Base-by-base conservation (phyloP, 1,284 basidiomycete species). In the Chondrostereum purpureum region DNA sequence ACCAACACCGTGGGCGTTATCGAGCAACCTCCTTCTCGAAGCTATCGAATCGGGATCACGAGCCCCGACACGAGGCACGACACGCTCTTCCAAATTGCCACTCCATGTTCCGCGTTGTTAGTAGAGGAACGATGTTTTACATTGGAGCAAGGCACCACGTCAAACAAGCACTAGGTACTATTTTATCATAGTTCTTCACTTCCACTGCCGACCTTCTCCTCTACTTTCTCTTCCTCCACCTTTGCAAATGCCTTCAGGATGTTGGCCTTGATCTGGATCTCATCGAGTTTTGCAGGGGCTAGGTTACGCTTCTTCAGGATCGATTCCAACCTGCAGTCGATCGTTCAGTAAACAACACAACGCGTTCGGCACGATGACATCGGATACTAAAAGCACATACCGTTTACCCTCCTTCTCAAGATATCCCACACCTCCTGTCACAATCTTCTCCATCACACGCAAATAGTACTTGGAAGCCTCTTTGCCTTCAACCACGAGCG, bases 191-290 rank as follows among this genome's bases (percentile, higher is more conserved):
- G 62, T 57, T 75, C 73, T 58, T 71, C 58, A 58, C 64, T 52
- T 52, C 65, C 54, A 66, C 59, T 49, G 58, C 68, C 39, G 19
- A 67, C 55, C 52, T 66, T 67, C 48, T 71, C 70, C 51, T 67
- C 57, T 13, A 45, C 59, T 42, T 72, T 69, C 51, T 68, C 68
- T 24, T 61, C 64, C 60, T 78, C 77, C 53, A 77, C 65, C 43
- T 67, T 68, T 17, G 72, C 68, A 59, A 96, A 95, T 0, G 89
- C 78, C 6, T 70, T 64, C 45, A 96, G 78, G 54, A 96, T 79
- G 69, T 98, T 98, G 43, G 78, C 75, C 73, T 94, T 95, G 64
- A 88, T 78, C 68, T 92, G 89, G 58, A 98, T 82, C 70, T 98
- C 92, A 63, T 99, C 95, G 37, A 94, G 69, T 69, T 98, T 97